These are phyloP conservation scores for Psilocybe cubensis DNA, from an alignment of 768 basidiomycete genomes.

Conservation along the genomic window DNA sequence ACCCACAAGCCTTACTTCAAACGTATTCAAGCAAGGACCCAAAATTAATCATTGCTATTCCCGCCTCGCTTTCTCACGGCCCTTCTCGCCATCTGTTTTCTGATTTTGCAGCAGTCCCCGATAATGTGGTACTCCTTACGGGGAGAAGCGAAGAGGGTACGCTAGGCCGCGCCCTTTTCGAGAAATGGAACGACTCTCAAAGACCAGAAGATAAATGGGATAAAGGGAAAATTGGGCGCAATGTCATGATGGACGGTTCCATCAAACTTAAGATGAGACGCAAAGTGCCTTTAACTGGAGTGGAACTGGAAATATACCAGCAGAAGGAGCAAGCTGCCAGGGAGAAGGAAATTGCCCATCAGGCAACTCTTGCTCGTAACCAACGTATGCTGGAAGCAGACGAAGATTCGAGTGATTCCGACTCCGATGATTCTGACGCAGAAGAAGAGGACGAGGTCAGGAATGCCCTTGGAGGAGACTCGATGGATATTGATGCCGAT, in stretches of 20 bases:
- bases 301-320: conserved; percentile 82
- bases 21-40: conserved; percentile 87
- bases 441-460: conserved; percentile 69
- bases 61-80: conserved; percentile 91
- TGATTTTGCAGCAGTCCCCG: conserved; percentile 80
- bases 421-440: conserved; percentile 65
- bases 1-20: conserved; percentile 77
- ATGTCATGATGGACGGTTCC: conserved; percentile 78
- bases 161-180: conserved; percentile 76
- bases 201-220: conserved; percentile 86
- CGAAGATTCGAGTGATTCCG: conserved; percentile 83
- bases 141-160: conserved; percentile 79
- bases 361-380: conserved; percentile 80
- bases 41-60: conserved; percentile 92
- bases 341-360: conserved; percentile 86
- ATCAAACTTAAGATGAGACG: conserved; percentile 77
- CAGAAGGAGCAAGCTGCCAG: conserved; percentile 75
- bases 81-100: conserved; percentile 86
- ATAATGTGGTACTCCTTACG: conserved; percentile 89
- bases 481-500: conserved; percentile 45
- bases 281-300: conserved; percentile 88
- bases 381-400: conserved; percentile 94
- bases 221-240: conserved; percentile 85
- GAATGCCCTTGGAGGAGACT: conserved; percentile 53
- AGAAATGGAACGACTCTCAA: conserved; percentile 86